Conservation (phyloP, 2,329 filamentous ascomycete species). For the Colletotrichum kahawae region DNA sequence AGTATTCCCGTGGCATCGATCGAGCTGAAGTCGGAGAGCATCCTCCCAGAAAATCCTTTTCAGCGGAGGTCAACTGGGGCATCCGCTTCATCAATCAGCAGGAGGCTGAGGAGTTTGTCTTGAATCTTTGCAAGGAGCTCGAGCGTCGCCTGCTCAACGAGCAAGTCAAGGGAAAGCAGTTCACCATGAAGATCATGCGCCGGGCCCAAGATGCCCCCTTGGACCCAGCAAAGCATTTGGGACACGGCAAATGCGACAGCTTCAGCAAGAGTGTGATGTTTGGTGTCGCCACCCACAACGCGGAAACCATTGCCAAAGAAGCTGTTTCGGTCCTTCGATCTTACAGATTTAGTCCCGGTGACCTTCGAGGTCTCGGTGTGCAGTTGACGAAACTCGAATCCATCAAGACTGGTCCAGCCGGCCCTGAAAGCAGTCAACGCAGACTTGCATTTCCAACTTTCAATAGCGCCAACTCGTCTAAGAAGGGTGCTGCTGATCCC, state of each 20-base stretch:
- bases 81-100: constrained; percentile 90
- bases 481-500: constrained; percentile 46
- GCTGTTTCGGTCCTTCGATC: constrained; percentile 83
- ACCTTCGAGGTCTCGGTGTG: constrained; percentile 89
- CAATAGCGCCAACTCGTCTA: constrained; percentile 40
- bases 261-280: constrained; percentile 89
- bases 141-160: constrained; percentile 82
- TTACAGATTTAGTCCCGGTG: constrained; percentile 85
- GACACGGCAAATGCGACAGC: constrained; percentile 92
- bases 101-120: constrained; percentile 93
- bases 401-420: constrained; percentile 64
- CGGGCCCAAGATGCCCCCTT: constrained; percentile 85
- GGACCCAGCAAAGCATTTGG: constrained; percentile 90
- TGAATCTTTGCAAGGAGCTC: constrained; percentile 84
- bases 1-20: constrained; percentile 90
- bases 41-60: constrained; percentile 88
- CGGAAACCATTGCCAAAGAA: constrained; percentile 76
- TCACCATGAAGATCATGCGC: constrained; percentile 96
- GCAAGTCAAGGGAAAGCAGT: constrained; percentile 82
- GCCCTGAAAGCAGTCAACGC: constrained; percentile 76
- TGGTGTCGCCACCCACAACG: constrained; percentile 82
- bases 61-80: constrained; percentile 97
- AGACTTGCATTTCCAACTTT: constrained; percentile 74
- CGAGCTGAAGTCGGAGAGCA: constrained; percentile 84
- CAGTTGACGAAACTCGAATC: constrained; percentile 93